Evolutionary conservation across 306 rosid species (phyloP).

Genomic region (Nissolia schottii): DNA sequence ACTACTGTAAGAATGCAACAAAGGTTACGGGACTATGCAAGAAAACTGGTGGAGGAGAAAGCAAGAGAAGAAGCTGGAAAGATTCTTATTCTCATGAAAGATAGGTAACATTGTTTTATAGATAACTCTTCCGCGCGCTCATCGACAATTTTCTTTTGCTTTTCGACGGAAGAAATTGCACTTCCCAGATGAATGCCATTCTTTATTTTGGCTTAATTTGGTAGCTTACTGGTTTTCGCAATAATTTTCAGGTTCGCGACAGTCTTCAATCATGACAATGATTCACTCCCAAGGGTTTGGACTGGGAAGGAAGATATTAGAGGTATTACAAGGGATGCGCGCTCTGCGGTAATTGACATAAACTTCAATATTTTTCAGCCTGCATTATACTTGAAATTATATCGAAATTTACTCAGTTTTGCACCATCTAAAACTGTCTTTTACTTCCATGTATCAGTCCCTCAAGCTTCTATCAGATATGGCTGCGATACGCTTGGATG

Average conservation of each 20-base stretch:
- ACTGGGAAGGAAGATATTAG: slow-evolving; percentile 81
- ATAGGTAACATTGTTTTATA: slow-evolving; percentile 47
- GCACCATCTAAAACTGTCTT: slow-evolving; percentile 21
- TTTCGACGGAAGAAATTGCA: neutral
- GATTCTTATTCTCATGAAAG: slow-evolving; percentile 80
- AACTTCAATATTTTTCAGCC: slow-evolving; percentile 1
- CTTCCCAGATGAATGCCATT: neutral
- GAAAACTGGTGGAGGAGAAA: slow-evolving; percentile 67
- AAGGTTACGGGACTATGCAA: slow-evolving; percentile 55
- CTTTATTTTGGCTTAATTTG: neutral
- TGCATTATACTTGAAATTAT: slow-evolving; percentile 3
- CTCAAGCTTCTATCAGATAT: slow-evolving; percentile 68
- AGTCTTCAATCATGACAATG: slow-evolving; percentile 70
- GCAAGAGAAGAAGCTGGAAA: slow-evolving; percentile 85
- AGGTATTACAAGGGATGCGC: slow-evolving; percentile 69
- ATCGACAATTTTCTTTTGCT: neutral
- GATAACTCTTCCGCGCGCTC: neutral
- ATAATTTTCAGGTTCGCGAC: slow-evolving; percentile 68
- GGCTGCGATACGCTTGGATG: slow-evolving; percentile 88
- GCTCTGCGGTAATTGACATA: slow-evolving; percentile 50
- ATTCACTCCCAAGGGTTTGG: slow-evolving; percentile 90
- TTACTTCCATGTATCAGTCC: slow-evolving; percentile 45
- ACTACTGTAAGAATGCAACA: slow-evolving; percentile 43
- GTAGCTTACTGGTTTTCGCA: slow-evolving; percentile 16
- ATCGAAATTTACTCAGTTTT: neutral